Evolutionary conservation across 306 rosid genomes (phyloP).

Genomic region (Sphenostylis stenocarpa): DNA sequence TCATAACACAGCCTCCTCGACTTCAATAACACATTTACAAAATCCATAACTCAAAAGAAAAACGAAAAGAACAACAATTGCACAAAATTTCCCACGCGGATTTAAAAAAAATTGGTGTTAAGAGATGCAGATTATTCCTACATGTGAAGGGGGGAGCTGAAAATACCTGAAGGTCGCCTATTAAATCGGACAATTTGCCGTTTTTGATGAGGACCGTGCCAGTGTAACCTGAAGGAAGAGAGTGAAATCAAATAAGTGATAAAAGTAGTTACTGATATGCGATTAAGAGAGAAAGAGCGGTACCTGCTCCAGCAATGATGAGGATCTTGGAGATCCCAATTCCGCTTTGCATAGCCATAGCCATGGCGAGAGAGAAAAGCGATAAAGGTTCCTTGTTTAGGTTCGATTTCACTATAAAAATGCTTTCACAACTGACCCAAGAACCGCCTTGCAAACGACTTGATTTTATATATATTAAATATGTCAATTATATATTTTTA

Average conservation of each 20-base stretch:
- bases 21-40: not conserved
- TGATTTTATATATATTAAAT: not conserved
- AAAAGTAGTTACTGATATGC: not conserved
- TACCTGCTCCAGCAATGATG: slow-evolving; percentile 75
- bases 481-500: too few relatives aligned
- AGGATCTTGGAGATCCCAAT: slow-evolving; percentile 62
- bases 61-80: not conserved
- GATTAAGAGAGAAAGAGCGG: not conserved
- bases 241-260: slow-evolving; percentile 23
- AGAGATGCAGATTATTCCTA: not conserved
- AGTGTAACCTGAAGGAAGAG: slow-evolving; percentile 64
- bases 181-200: slow-evolving; percentile 70
- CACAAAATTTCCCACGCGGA: not conserved
- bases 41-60: not conserved
- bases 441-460: not conserved
- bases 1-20: slow-evolving; percentile 5
- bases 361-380: slow-evolving; percentile 28
- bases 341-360: slow-evolving; percentile 84
- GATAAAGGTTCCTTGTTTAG: not conserved
- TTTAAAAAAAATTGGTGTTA: not conserved
- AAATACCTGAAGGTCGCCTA: slow-evolving; percentile 81
- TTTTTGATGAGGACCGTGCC: slow-evolving; percentile 64
- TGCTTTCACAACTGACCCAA: not conserved
- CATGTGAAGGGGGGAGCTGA: slow-evolving; percentile 8
- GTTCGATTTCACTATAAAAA: not conserved